Evolutionary conservation across 371 early-diverging fungal genomes (phyloP).

Genomic region (Choanephora cucurbitarum): DNA sequence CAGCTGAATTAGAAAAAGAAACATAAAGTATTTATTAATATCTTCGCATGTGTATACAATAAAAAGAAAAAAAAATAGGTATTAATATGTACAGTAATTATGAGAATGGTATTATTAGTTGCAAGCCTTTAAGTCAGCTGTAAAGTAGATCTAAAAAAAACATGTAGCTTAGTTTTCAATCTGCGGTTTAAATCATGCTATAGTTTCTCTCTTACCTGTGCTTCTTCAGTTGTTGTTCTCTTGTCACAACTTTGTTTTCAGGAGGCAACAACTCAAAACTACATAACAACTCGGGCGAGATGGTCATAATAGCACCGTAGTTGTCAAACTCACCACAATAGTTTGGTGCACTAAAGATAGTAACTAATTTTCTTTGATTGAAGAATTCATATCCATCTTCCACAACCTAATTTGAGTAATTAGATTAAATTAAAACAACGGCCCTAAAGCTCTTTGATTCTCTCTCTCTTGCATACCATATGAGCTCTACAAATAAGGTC

Average conservation of each 20-base stretch:
- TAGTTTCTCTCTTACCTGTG: conserved; percentile 11
- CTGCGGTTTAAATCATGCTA: not conserved
- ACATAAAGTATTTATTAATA: not conserved
- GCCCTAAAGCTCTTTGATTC: too few species aligned
- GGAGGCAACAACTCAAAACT: conserved; percentile 64
- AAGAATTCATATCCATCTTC: conserved; percentile 99
- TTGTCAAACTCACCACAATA: conserved; percentile 99
- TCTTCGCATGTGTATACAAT: not conserved
- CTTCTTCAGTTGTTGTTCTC: conserved; percentile 13
- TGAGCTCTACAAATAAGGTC: conserved; percentile 97
- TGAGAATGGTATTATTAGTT: not conserved
- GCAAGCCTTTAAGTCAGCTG: not conserved
- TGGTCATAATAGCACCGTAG: conserved; percentile 91
- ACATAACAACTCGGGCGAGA: conserved; percentile 87
- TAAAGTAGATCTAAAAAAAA: not conserved
- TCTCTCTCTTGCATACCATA: conserved; percentile 50
- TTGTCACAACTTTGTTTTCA: conserved; percentile 11
- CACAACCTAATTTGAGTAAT: conserved; percentile 65
- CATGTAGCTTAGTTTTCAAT: not conserved
- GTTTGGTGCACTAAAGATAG: conserved; percentile 98
- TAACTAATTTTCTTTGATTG: conserved; percentile 91
- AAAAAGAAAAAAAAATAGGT: not conserved
- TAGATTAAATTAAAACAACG: not conserved
- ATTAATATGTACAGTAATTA: not conserved
- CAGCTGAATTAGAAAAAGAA: not conserved